Conservation (phyloP, 352 stramenopile genomes). For the Phytophthora cajani region DNA sequence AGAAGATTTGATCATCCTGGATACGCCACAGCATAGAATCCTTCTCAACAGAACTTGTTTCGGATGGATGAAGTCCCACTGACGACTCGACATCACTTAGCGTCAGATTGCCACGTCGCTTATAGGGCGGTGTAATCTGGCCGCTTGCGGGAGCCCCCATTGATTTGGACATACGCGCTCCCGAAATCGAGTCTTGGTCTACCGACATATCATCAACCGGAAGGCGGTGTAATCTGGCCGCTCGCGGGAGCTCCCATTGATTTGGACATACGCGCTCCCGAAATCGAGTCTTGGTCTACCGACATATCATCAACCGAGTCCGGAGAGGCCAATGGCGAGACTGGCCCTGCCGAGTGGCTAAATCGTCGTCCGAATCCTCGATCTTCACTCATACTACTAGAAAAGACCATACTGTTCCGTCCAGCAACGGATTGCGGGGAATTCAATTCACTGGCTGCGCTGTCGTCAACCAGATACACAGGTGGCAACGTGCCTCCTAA, state of each 20-base stretch:
- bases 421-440: slow-evolving; percentile 39
- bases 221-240: slow-evolving; percentile 35
- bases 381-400: slow-evolving; percentile 46
- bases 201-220: slow-evolving; percentile 30
- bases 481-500: slow-evolving; percentile 53
- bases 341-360: slow-evolving; percentile 26
- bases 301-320: slow-evolving; percentile 35
- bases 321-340: slow-evolving; percentile 39
- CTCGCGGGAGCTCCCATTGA: slow-evolving; percentile 31
- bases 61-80: slow-evolving; percentile 50
- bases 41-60: slow-evolving; percentile 59
- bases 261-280: slow-evolving; percentile 15
- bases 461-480: slow-evolving; percentile 87
- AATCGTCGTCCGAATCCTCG: slow-evolving; percentile 22
- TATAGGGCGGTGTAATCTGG: slow-evolving; percentile 38
- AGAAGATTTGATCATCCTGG: slow-evolving; percentile 97
- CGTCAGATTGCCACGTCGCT: slow-evolving; percentile 29
- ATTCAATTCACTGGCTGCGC: slow-evolving; percentile 51
- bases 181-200: slow-evolving; percentile 24
- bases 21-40: slow-evolving; percentile 84
- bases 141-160: slow-evolving; percentile 30
- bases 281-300: slow-evolving; percentile 26
- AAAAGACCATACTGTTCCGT: slow-evolving; percentile 32
- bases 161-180: slow-evolving; percentile 22
- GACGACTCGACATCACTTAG: slow-evolving; percentile 68